Conservation (phyloP, 2,329 filamentous ascomycete species). For the Didymella glomerata region DNA sequence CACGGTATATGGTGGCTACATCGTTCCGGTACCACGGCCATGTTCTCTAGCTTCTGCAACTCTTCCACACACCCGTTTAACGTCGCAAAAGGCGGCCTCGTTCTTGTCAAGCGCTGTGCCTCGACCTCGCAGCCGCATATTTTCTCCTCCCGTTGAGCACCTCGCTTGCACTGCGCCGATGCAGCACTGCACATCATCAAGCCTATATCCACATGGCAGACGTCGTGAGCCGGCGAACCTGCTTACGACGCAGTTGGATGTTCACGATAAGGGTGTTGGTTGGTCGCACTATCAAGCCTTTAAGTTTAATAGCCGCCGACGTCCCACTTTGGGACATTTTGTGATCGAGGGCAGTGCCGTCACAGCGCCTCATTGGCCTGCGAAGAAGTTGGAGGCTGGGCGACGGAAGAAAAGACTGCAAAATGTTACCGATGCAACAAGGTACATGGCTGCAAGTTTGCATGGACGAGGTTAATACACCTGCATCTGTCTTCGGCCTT, state of each 20-base stretch:
- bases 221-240: conserved; percentile 24
- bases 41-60: conserved; percentile 15
- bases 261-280: conserved; percentile 31
- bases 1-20: conserved; percentile 14
- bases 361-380: conserved; percentile 10
- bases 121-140: conserved; percentile 25
- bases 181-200: conserved; percentile 39
- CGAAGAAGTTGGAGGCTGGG: conserved; percentile 34
- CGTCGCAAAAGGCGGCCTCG: conserved; percentile 15
- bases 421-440: conserved; percentile 44
- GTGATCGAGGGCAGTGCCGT: conserved; percentile 27
- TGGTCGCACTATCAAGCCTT: conserved; percentile 41
- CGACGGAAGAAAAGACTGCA: conserved; percentile 39
- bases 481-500: conserved; percentile 24
- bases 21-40: conserved; percentile 7
- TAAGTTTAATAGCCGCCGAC: conserved; percentile 45
- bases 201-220: conserved; percentile 28
- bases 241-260: conserved; percentile 13
- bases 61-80: conserved; percentile 1
- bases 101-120: conserved; percentile 39
- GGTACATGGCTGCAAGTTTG: conserved; percentile 27
- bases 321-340: conserved; percentile 42
- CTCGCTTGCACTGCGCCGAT: conserved; percentile 21
- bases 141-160: conserved; percentile 27
- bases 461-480: conserved; percentile 21